Evolutionary conservation across 176 grass and related monocot species (phyloP).

Genomic region (Zea mays): Zm-B73-REFERENCE-NAM-5.0 NC_050105.1:151151001-151151500

Average conservation of each 20-base stretch:
- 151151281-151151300: slow-evolving; percentile 86
- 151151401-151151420: background rate
- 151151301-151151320: slow-evolving; percentile 94
- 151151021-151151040: slow-evolving; percentile 93
- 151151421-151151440: slow-evolving; percentile 5
- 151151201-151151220: slow-evolving; percentile 96
- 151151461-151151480: slow-evolving; percentile 99
- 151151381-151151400: slow-evolving; percentile 2
- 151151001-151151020: background rate
- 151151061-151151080: slow-evolving; percentile 77
- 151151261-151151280: slow-evolving; percentile 93
- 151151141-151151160: slow-evolving; percentile 78
- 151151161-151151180: slow-evolving; percentile 81
- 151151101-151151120: slow-evolving; percentile 82
- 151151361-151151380: background rate
- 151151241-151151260: slow-evolving; percentile 77
- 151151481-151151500: slow-evolving; percentile 90
- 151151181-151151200: slow-evolving; percentile 84
- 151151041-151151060: slow-evolving; percentile 85
- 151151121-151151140: slow-evolving; percentile 87
- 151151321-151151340: slow-evolving; percentile 53
- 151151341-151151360: background rate
- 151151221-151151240: slow-evolving; percentile 77
- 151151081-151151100: slow-evolving; percentile 84
- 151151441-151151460: slow-evolving; percentile 89